phyloP scores from a whole-genome alignment of 164 flowering plant species.

The Sextonia rubra region DNA sequence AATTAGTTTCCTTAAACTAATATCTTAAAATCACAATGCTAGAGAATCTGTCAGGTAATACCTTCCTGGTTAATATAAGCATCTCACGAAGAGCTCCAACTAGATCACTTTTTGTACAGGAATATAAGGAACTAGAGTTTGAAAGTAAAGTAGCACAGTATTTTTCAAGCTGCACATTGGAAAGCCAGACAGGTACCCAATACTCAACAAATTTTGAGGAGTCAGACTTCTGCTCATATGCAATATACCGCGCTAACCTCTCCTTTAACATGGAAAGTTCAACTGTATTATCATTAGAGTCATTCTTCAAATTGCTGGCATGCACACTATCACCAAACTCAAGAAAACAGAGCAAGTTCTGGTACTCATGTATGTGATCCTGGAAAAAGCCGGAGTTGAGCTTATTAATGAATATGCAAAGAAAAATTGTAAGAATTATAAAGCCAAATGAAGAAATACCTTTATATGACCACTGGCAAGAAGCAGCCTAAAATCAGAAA shows the following conservation, averaged over 20 bases:
- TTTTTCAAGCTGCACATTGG: constrained; percentile 82
- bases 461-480: constrained; percentile 40
- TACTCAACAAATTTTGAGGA: constrained; percentile 66
- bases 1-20: too few relatives aligned
- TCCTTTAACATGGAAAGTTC: constrained; percentile 35
- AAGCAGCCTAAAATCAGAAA: constrained; percentile 44
- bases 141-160: constrained; percentile 65
- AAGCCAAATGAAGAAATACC: constrained; percentile 29
- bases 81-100: constrained; percentile 59
- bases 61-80: constrained; percentile 64
- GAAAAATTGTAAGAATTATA: constrained; percentile 8
- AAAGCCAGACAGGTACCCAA: constrained; percentile 82
- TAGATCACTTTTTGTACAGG: constrained; percentile 50
- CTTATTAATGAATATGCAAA: not conserved
- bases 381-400: constrained; percentile 25
- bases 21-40: not conserved
- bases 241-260: constrained; percentile 34
- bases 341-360: constrained; percentile 46
- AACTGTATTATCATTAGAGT: constrained; percentile 26
- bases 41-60: constrained; percentile 17
- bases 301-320: constrained; percentile 11
- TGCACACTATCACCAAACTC: constrained; percentile 20
- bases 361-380: constrained; percentile 47
- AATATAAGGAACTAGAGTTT: constrained; percentile 49
- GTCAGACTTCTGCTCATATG: constrained; percentile 39